Percentiles rank a stretch among this genome's conserved stretches.
These are phyloP conservation scores for Zarea fungicola DNA, from an alignment of 2,329 filamentous ascomycete species.

Conservation along the genomic window DNA sequence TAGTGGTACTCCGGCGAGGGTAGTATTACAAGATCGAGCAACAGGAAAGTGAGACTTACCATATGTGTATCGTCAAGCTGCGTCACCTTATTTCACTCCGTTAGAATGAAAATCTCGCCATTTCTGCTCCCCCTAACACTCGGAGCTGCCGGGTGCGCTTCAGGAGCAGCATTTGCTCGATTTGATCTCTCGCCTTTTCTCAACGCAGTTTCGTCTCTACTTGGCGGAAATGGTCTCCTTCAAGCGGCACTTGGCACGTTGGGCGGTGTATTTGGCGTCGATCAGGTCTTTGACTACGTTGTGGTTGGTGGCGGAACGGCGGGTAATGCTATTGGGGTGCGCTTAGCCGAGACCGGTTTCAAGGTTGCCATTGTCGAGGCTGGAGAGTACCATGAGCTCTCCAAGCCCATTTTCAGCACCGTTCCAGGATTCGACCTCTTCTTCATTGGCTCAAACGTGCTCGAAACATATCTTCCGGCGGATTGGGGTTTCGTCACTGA, in stretches of 20 bases:
- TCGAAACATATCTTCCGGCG: slow-evolving; percentile 18
- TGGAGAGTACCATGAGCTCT: slow-evolving; percentile 27
- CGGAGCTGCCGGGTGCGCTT: too few relatives aligned
- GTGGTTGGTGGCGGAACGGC: slow-evolving; percentile 27
- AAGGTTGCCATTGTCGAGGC: slow-evolving; percentile 26
- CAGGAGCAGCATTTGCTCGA: too few relatives aligned
- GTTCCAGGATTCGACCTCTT: slow-evolving; percentile 21
- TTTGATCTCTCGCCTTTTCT: too few relatives aligned
- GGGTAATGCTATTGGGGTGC: slow-evolving; percentile 25
- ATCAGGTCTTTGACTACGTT: slow-evolving; percentile 17
- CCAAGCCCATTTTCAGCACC: slow-evolving; percentile 23
- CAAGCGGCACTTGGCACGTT: background rate
- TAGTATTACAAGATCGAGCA: too few relatives aligned
- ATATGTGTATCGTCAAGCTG: too few relatives aligned
- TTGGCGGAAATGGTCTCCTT: background rate
- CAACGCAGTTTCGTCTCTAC: background rate
- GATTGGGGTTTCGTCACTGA: slow-evolving; percentile 28
- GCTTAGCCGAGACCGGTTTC: slow-evolving; percentile 20
- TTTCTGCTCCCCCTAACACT: too few relatives aligned
- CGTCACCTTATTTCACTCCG: too few relatives aligned
- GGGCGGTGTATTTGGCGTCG: background rate
- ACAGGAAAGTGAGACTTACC: too few relatives aligned
- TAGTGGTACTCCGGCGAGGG: too few relatives aligned
- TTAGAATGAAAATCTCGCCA: too few relatives aligned
- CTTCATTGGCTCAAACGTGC: slow-evolving; percentile 17